Evolutionary conservation across 306 rosid genomes (phyloP).

Genomic region (Aeschynomene evenia): DNA sequence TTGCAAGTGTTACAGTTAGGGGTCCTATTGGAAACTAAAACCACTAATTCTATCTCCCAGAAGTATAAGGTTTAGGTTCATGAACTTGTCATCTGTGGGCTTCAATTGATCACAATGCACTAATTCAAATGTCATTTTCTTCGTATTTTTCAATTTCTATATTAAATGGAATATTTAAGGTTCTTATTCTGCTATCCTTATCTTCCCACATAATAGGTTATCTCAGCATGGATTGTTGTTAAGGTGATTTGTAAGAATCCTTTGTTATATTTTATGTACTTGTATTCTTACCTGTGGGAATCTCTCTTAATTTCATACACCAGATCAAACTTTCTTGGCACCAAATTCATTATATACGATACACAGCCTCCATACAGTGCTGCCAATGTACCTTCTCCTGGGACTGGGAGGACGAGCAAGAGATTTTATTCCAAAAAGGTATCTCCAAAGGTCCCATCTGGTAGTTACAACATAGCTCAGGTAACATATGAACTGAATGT

Average conservation of each 20-base stretch:
- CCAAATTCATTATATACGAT: conserved; percentile 80
- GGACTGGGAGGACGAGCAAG: conserved; percentile 69
- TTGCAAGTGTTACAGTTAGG: neutral
- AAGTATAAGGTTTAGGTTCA: neutral
- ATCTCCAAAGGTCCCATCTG: conserved; percentile 89
- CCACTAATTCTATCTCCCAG: neutral
- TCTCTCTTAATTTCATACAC: conserved; percentile 25
- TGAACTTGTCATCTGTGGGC: neutral
- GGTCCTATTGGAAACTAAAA: neutral
- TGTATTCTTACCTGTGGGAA: neutral
- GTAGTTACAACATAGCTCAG: conserved; percentile 88
- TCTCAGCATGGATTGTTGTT: neutral
- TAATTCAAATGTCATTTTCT: neutral
- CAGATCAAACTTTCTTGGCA: conserved; percentile 97
- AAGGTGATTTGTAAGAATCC: neutral
- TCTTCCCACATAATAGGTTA: neutral
- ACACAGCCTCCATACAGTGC: conserved; percentile 72
- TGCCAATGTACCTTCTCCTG: conserved; percentile 55
- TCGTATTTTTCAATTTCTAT: neutral
- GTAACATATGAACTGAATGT: conserved; percentile 85
- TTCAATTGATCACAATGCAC: neutral
- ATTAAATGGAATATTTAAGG: neutral
- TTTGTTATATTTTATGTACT: neutral
- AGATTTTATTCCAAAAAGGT: conserved; percentile 89
- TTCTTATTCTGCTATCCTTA: neutral